Base-by-base conservation (phyloP, 176 grass and related monocot genomes). In the Triticum timopheevii region DNA sequence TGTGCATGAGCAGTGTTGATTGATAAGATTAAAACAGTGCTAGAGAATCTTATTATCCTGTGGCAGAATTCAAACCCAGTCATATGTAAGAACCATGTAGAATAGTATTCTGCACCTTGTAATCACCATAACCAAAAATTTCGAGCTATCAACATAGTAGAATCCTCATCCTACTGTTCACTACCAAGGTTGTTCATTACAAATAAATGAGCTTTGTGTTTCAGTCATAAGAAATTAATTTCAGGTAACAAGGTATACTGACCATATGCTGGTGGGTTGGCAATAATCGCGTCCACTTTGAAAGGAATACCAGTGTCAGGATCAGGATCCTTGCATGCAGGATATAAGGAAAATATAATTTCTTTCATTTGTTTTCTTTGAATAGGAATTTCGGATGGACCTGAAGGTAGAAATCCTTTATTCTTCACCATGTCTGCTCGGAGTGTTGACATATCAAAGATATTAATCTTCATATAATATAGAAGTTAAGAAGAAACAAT, bases 351-450 rank as follows among this genome's bases (percentile, higher is more conserved):
- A 88, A 97, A 94, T 84, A 99, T 94, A 39, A 99, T 99, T 2
- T 99, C 97, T 89, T 90, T 96, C 0, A 99, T 94, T 80, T 99
- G 97, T 39, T 99, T 99, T 81, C 97, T 87, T 87, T 99, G 97
- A 70, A 94, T 87, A 80, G 90, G 31, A 88, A 99, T 94, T 88
- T 99, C 97, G 36, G 94, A 99, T 59, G 94, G 94, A 13, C 87
- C 74, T 17, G 97, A 99, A 74, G 97, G 97, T 16, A 99, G 87
- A 50, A 99, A 99, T 28, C 97, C 97, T 92, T 99, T 99, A 65
- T 99, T 96, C 87, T 96, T 99, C 31, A 99, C 97, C 97, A 99
- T 97, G 63, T 99, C 97, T 97, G 85, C 70, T 84, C 76, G 73
- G 47, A 88, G 40, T 47, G 80, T 28, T 28, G 28, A 28, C 28